phyloP scores from a whole-genome alignment of 495 filamentous ascomycete genomes.

The Cudoniella acicularis region DNA sequence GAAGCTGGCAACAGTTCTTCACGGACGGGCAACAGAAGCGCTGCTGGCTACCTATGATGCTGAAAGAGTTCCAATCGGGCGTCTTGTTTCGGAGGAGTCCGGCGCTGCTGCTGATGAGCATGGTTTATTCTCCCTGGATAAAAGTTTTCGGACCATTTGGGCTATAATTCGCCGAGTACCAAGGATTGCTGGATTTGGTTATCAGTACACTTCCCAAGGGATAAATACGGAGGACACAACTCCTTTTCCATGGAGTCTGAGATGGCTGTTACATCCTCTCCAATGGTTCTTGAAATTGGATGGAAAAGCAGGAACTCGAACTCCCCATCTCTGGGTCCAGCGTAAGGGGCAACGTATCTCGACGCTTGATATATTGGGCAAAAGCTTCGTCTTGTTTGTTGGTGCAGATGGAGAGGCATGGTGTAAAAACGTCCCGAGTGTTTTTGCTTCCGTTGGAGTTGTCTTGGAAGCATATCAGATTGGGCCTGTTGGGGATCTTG shows the following conservation, averaged over 20 bases:
- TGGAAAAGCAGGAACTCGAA: conserved; percentile 24
- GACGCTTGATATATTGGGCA: conserved; percentile 36
- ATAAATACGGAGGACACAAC: conserved; percentile 2
- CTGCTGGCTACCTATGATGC: conserved; percentile 33
- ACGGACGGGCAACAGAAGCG: conserved; percentile 19
- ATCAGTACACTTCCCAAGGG: conserved; percentile 20
- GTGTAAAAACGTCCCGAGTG: conserved; percentile 26
- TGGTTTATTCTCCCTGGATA: not conserved
- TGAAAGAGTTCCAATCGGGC: conserved; percentile 42
- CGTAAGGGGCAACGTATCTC: conserved; percentile 27
- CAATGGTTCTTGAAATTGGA: not conserved
- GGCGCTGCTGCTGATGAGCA: conserved; percentile 21
- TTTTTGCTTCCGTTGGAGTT: conserved; percentile 18
- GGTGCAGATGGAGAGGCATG: conserved; percentile 34
- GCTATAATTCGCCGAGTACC: conserved; percentile 24
- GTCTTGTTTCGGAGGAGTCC: conserved; percentile 29
- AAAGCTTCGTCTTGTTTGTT: conserved; percentile 36
- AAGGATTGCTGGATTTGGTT: conserved; percentile 39
- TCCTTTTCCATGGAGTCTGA: conserved; percentile 4
- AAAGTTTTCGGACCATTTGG: not conserved
- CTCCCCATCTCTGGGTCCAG: conserved; percentile 42
- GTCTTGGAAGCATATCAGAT: conserved; percentile 32
- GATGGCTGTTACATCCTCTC: not conserved
- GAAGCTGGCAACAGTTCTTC: conserved; percentile 41
- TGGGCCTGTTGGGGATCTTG: conserved; percentile 38